Conservation (phyloP, 1,284 basidiomycete species). For the Hemileia vastatrix region DNA sequence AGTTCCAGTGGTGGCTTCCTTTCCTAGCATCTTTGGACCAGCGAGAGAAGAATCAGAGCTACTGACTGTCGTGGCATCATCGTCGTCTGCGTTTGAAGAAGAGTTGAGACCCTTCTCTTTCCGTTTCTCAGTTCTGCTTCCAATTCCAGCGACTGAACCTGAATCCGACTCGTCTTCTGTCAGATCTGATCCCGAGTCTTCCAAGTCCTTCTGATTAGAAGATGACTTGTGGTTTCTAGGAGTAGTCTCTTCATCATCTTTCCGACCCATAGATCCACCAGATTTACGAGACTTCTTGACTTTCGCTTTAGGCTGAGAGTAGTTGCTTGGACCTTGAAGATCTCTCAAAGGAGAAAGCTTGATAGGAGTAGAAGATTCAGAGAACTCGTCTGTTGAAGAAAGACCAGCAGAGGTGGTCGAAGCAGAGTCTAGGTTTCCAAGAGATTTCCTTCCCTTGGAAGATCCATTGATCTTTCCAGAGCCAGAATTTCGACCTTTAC, state of each 20-base stretch:
- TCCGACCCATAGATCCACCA: not conserved
- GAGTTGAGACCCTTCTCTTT: not conserved
- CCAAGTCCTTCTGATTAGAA: not conserved
- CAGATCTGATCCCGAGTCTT: conserved; percentile 10
- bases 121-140: not conserved
- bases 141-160: not conserved
- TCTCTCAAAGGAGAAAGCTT: not conserved
- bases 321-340: not conserved
- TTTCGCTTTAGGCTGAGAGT: not conserved
- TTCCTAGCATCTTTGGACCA: conserved; percentile 41
- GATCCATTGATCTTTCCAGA: not conserved
- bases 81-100: not conserved
- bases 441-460: not conserved
- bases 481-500: not conserved
- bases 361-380: not conserved
- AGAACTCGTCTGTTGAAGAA: not conserved
- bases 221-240: not conserved
- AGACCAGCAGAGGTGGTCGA: not conserved
- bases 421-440: not conserved
- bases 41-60: conserved; percentile 29
- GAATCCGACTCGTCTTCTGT: not conserved
- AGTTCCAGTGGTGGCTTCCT: conserved; percentile 39
- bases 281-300: not conserved
- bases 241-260: conserved; percentile 6
- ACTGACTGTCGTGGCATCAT: not conserved